Conservation (phyloP, 257 asterid species). For the Solanum pinnatisectum region DNA sequence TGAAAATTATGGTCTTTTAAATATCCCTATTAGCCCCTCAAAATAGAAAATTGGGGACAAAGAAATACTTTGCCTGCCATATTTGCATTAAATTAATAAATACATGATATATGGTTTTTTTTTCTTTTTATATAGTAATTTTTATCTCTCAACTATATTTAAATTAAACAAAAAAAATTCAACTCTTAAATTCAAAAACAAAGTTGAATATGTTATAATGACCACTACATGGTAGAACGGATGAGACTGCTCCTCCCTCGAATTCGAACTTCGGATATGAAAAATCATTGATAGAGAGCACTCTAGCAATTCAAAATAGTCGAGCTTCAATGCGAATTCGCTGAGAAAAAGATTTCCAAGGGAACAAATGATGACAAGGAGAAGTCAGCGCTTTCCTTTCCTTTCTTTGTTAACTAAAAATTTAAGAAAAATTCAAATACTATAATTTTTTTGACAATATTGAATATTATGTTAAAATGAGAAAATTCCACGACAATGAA, state of each 20-base stretch:
- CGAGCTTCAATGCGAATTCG: accelerated
- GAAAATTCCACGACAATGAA: neutral
- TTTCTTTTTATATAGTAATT: neutral
- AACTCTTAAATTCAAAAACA: neutral
- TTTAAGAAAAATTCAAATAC: neutral
- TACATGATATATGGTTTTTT: too few relatives aligned
- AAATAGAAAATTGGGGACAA: too few relatives aligned
- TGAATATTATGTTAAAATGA: neutral
- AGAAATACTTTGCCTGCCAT: too few relatives aligned
- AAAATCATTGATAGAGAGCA: accelerated
- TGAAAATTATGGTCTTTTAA: neutral
- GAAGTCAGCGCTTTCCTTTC: neutral
- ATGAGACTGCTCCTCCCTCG: accelerated
- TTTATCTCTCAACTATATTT: neutral
- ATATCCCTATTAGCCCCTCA: neutral
- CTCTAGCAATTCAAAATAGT: too few relatives aligned
- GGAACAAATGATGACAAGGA: neutral
- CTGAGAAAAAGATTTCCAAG: neutral
- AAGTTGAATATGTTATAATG: neutral
- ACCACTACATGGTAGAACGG: too few relatives aligned
- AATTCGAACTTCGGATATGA: neutral
- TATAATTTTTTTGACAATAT: neutral
- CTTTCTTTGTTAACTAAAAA: neutral
- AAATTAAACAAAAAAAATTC: neutral
- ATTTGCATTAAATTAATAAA: too few relatives aligned